Percentiles rank a stretch among this genome's conserved stretches.
Conservation (phyloP, 495 filamentous ascomycete species). For the Penicillium canariense region DNA sequence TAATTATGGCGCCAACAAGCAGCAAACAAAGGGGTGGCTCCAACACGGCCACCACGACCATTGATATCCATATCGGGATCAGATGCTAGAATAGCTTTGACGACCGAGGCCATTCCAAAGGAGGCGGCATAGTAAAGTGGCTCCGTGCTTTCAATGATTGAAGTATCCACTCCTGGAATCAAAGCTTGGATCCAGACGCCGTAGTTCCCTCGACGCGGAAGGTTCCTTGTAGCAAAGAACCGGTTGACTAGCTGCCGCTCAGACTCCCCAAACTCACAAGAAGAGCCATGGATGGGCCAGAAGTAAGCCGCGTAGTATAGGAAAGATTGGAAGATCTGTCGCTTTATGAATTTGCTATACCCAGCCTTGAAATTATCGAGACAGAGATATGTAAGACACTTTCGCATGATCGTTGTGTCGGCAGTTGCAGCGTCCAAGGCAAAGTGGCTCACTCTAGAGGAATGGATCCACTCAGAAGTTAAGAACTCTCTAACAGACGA, state of each 20-base stretch:
- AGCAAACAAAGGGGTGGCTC: conserved; percentile 21
- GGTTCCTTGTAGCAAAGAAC: conserved; percentile 14
- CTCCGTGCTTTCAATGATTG: conserved; percentile 18
- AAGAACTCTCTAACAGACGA: conserved; percentile 24
- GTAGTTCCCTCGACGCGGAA: conserved; percentile 20
- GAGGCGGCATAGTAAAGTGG: conserved; percentile 28
- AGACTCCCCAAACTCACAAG: neutral
- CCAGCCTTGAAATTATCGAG: conserved; percentile 21
- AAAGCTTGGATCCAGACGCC: conserved; percentile 21
- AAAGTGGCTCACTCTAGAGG: conserved; percentile 19
- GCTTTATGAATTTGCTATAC: neutral
- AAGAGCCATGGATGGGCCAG: conserved; percentile 16
- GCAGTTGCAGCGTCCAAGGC: conserved; percentile 15
- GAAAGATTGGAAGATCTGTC: neutral
- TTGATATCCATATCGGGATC: conserved; percentile 20
- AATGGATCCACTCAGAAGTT: conserved; percentile 22
- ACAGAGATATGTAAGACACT: conserved; percentile 21
- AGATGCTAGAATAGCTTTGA: conserved; percentile 19
- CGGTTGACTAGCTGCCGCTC: conserved; percentile 11
- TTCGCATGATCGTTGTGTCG: conserved; percentile 16
- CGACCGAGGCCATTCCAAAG: conserved; percentile 22
- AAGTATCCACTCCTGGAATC: neutral
- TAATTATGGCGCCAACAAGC: conserved; percentile 19
- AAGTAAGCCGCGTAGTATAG: conserved; percentile 17
- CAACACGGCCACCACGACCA: conserved; percentile 22